Conservation (phyloP, 2,329 filamentous ascomycete genomes). For the Colletotrichum tamarilloi region DNA sequence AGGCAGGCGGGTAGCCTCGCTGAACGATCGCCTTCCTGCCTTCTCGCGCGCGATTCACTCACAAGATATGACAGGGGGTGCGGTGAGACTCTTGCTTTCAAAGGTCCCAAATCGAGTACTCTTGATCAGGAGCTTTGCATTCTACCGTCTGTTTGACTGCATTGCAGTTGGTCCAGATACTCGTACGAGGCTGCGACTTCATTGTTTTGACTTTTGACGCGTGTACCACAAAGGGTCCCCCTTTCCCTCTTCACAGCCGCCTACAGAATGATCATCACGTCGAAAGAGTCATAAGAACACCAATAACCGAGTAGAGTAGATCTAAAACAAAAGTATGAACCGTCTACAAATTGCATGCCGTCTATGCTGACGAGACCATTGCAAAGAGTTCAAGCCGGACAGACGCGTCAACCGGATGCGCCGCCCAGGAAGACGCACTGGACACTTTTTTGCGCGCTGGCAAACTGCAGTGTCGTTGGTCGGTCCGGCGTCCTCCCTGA, state of each 20-base stretch:
- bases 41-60: background rate
- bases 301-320: background rate
- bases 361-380: background rate
- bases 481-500: conserved; percentile 21
- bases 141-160: background rate
- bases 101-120: background rate
- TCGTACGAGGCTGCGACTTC: background rate
- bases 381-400: background rate
- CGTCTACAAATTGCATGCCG: too few species aligned
- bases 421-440: background rate
- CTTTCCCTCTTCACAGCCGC: background rate
- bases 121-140: background rate
- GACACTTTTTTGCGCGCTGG: background rate
- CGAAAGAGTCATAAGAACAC: background rate
- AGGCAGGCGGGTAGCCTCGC: background rate
- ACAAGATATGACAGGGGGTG: background rate
- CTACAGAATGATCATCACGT: background rate
- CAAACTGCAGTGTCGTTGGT: background rate
- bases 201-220: background rate
- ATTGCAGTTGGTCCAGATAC: background rate
- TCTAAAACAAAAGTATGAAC: background rate
- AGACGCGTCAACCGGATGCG: background rate
- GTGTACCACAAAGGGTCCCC: background rate
- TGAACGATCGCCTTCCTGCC: background rate
- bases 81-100: fast-evolving